These are phyloP conservation scores for Theobroma grandiflorum DNA, from an alignment of 441 rosid species.

Conservation along the genomic window DNA sequence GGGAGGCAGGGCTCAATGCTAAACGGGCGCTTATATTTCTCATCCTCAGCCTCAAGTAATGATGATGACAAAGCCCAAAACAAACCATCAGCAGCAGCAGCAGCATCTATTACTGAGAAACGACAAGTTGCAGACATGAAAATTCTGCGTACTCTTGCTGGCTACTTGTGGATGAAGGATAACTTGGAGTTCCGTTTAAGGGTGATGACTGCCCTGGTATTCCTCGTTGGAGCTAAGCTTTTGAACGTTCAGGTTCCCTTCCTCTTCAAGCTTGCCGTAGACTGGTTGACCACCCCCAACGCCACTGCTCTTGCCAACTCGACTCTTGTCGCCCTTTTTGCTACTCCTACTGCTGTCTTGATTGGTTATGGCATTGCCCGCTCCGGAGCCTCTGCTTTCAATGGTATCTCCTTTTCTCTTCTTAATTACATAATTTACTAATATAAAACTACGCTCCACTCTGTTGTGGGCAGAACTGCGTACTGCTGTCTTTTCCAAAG, in stretches of 20 bases:
- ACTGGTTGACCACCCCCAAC: constrained; percentile 71
- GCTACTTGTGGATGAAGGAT: constrained; percentile 88
- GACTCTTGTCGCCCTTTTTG: constrained; percentile 62
- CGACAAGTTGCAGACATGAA: constrained; percentile 65
- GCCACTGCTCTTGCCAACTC: constrained; percentile 69
- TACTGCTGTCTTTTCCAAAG: constrained; percentile 91
- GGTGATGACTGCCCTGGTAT: constrained; percentile 77
- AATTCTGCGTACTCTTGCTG: constrained; percentile 70
- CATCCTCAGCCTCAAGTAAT: constrained; percentile 52
- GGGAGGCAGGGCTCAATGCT: constrained; percentile 46
- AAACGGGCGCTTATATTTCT: constrained; percentile 51
- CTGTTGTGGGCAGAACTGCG: constrained; percentile 67
- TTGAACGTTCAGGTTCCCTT: constrained; percentile 95
- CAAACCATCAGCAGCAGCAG: constrained; percentile 25
- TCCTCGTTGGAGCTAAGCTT: constrained; percentile 84
- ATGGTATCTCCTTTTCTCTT: constrained; percentile 55
- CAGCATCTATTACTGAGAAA: constrained; percentile 22
- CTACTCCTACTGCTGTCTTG: constrained; percentile 83
- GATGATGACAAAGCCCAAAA: constrained; percentile 23
- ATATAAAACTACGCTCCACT: constrained; percentile 16
- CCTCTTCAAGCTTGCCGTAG: constrained; percentile 88
- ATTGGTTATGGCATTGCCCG: constrained; percentile 95
- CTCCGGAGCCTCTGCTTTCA: constrained; percentile 78
- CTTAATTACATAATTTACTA: neutral
- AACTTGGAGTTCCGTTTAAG: constrained; percentile 77